Percentiles rank a stretch among this genome's conserved stretches.
These are phyloP conservation scores for Acer yangbiense DNA, from an alignment of 345 rosid species.

Conservation along the genomic window DNA sequence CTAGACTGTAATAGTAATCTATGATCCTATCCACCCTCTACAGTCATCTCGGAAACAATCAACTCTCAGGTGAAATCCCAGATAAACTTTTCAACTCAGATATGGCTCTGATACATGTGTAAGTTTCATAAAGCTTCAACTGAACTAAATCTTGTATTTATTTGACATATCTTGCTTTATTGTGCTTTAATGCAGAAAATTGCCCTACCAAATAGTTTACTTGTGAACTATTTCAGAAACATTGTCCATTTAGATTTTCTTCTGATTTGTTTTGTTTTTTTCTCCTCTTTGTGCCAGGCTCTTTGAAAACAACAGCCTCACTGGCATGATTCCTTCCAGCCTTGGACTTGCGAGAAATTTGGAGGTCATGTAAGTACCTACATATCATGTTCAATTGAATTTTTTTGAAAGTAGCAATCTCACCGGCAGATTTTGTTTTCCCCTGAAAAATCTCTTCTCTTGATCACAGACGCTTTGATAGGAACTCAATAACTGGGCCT, in stretches of 20 bases:
- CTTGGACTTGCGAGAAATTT: slow-evolving; percentile 55
- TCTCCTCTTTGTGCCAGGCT: slow-evolving; percentile 30
- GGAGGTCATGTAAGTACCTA: slow-evolving; percentile 66
- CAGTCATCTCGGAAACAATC: slow-evolving; percentile 49
- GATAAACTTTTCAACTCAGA: slow-evolving; percentile 38
- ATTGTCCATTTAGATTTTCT: not conserved
- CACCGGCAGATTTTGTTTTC: slow-evolving; percentile 30
- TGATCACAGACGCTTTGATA: slow-evolving; percentile 69
- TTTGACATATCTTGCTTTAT: not conserved
- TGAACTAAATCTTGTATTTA: not conserved
- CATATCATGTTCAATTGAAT: not conserved
- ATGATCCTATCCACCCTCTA: not conserved
- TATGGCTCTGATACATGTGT: slow-evolving; percentile 47
- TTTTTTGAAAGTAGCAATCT: slow-evolving; percentile 57
- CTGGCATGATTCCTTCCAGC: slow-evolving; percentile 46
- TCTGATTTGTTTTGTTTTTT: not conserved
- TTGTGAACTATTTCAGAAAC: not conserved
- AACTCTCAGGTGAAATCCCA: slow-evolving; percentile 42
- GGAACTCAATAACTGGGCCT: slow-evolving; percentile 49
- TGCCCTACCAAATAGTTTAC: not conserved
- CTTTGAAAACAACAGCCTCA: slow-evolving; percentile 40
- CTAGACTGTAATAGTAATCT: not conserved
- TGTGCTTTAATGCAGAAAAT: slow-evolving; percentile 4
- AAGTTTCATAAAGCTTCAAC: slow-evolving; percentile 22
- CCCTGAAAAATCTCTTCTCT: not conserved